A percentile compares a stretch with the other conserved stretches of the same genome.
phyloP scores from a whole-genome alignment of 345 rosid species.

The Salix caprea region DNA sequence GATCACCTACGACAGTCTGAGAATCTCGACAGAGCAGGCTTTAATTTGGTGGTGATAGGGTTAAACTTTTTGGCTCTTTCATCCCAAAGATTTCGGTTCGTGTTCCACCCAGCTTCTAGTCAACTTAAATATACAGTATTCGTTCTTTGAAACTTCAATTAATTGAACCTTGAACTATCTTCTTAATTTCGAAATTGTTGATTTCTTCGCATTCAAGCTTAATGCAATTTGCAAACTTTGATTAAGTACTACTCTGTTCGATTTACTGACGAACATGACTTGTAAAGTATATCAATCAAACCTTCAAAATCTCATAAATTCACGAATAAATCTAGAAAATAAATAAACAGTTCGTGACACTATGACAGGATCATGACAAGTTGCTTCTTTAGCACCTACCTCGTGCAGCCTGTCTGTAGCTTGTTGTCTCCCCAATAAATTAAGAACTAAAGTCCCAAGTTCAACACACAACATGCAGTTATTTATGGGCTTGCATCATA shows the following conservation, averaged over 20 bases:
- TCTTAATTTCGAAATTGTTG: background rate
- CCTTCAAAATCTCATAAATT: background rate
- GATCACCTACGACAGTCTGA: background rate
- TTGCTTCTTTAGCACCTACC: constrained; percentile 24
- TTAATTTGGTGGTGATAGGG: background rate
- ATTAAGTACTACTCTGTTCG: background rate
- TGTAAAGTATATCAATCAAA: background rate
- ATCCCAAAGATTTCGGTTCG: too few species aligned
- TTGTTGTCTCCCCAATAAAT: constrained; percentile 21
- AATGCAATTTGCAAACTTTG: background rate
- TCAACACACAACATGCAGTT: background rate
- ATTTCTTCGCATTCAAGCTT: background rate
- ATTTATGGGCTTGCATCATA: background rate
- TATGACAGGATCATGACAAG: constrained; percentile 16
- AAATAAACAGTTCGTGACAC: background rate
- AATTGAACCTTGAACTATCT: background rate
- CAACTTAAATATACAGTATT: too few species aligned
- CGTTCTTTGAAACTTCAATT: background rate
- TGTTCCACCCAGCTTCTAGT: too few species aligned
- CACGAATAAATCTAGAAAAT: background rate
- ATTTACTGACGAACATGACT: background rate
- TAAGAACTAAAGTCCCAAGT: constrained; percentile 1
- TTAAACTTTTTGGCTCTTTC: background rate
- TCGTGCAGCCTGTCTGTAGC: background rate
- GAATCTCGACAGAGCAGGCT: background rate